Conservation (phyloP, 345 rosid species). For the Eucalyptus leucophloia region DNA sequence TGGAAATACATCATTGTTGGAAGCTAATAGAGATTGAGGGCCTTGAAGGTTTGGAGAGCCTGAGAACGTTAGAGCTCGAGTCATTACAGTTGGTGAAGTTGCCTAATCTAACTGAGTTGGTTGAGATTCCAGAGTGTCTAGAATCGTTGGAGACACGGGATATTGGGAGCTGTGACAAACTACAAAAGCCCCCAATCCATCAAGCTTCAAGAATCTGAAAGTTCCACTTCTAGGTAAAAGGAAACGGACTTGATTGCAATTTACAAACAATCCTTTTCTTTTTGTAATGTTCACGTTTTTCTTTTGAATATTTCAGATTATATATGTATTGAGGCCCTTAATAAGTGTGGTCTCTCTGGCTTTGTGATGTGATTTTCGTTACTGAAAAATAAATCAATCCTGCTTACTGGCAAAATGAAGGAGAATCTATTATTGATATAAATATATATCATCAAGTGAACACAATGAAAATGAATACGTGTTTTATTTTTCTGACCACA, state of each 20-base stretch:
- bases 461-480: neutral
- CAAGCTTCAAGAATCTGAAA: neutral
- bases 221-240: neutral
- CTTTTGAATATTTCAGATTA: neutral
- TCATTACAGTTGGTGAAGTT: neutral
- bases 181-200: neutral
- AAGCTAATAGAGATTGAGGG: neutral
- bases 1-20: neutral
- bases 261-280: neutral
- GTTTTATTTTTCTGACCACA: neutral
- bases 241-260: neutral
- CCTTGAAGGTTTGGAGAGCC: neutral
- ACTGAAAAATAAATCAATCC: neutral
- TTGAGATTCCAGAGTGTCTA: neutral
- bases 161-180: neutral
- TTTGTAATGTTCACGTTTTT: neutral
- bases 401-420: neutral
- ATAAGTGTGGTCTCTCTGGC: neutral
- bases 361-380: neutral
- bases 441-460: neutral
- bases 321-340: neutral
- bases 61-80: neutral
- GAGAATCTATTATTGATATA: too few relatives aligned
- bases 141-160: neutral
- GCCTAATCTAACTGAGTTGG: neutral